Evolutionary conservation across 805 yeast genomes (phyloP), one percentile per base, ranked within the genome.

Genomic region (Zygoascus bituminiphila): DNA sequence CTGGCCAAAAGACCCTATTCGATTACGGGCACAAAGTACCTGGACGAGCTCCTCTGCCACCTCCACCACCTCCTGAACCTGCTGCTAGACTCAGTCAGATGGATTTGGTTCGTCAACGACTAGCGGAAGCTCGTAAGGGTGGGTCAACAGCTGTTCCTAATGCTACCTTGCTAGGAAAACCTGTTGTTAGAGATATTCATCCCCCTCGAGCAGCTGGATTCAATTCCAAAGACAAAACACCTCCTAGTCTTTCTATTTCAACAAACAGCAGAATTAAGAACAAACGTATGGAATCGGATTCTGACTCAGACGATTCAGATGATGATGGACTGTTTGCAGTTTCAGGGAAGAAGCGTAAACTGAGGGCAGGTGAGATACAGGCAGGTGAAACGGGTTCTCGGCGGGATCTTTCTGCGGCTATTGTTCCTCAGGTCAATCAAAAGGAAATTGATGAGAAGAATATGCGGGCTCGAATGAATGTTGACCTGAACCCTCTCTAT

Each of bases 391-490:
- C n/a, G 33, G n/a, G 9, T 15, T 12, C 4, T 29, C 33, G 33
- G 7, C 33, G 33, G 15, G 39, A 20, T 17, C 2, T 22, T 4
- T 24, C 15, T 15, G 2, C 5, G 7, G 22, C 24, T 8, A 9
- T 20, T 20, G 25, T n/a, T 33, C 10, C 15, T 22, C 2, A 17
- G 14, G 20, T 12, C 5, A 22, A 12, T 8, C 46, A 45, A 12
- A 36, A 23, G 21, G 53, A 52, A n/a, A 50, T 50, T 3, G 62
- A 53, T 12, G 58, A 49, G 25, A 31, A 38, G 44, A 41, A 21
- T 22, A 86, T 88, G 89, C 76, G 94, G 54, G 70, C 76, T 54
- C 74, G 98, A 54, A 69, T 91, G 47, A 81, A 83, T 58, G 88
- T 88, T 10, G 86, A 83, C 58, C 65, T 88, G 61, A 80, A 77